phyloP scores from a whole-genome alignment of 495 filamentous ascomycete species.

The Lineolata rhizophorae region DNA sequence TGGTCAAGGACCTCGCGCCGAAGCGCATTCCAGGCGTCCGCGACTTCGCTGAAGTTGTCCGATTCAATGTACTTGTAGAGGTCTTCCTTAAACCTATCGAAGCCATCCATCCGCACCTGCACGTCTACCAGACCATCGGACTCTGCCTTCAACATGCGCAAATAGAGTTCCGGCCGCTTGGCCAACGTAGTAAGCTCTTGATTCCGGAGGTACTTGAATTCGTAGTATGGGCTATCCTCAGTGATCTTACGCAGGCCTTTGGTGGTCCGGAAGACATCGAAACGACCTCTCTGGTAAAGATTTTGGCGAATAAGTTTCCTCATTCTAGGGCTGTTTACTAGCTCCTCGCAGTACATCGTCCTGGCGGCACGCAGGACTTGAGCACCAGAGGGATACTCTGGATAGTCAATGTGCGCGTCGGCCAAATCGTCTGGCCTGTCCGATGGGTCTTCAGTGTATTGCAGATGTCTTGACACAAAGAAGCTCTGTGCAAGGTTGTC shows the following conservation, averaged over 20 bases:
- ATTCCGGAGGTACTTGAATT: constrained; percentile 89
- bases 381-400: constrained; percentile 54
- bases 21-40: constrained; percentile 83
- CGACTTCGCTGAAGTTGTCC: constrained; percentile 84
- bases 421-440: constrained; percentile 65
- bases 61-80: constrained; percentile 69
- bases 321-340: constrained; percentile 74
- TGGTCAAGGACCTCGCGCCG: constrained; percentile 64
- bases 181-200: constrained; percentile 66
- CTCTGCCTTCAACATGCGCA: constrained; percentile 93
- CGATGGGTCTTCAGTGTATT: constrained; percentile 62
- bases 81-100: constrained; percentile 45
- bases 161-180: constrained; percentile 60
- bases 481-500: constrained; percentile 73
- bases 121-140: constrained; percentile 81
- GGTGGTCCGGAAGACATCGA: constrained; percentile 77
- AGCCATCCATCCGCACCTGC: constrained; percentile 48
- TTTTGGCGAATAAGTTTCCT: constrained; percentile 61
- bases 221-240: constrained; percentile 87
- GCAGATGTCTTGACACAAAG: constrained; percentile 49
- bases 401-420: constrained; percentile 28
- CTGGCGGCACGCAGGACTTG: constrained; percentile 59
- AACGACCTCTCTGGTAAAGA: constrained; percentile 59
- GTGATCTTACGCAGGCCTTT: constrained; percentile 90
- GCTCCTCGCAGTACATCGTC: constrained; percentile 75